phyloP scores from a whole-genome alignment of 2,329 filamentous ascomycete species.

The Setomelanomma holmii region DNA sequence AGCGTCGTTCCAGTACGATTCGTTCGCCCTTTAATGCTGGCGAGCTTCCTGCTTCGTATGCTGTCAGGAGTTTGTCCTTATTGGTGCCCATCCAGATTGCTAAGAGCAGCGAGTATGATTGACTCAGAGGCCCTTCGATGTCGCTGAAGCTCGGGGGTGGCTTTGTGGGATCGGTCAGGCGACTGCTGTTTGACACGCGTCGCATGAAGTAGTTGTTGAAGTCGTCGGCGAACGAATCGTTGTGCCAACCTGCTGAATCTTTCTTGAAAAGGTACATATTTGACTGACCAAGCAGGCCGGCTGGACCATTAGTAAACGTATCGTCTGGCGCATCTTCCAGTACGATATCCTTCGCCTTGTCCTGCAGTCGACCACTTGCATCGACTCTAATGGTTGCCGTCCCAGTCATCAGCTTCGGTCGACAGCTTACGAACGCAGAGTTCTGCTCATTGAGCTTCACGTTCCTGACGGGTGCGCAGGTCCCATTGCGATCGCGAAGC shows the following conservation, averaged over 20 bases:
- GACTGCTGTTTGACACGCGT: conserved; percentile 31
- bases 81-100: conserved; percentile 56
- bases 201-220: conserved; percentile 59
- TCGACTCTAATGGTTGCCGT: conserved; percentile 47
- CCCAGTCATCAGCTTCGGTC: conserved; percentile 39
- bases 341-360: neutral
- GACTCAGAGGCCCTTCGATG: conserved; percentile 25
- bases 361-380: conserved; percentile 35
- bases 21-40: conserved; percentile 15
- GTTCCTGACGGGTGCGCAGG: conserved; percentile 10
- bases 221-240: conserved; percentile 53
- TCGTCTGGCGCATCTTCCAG: neutral
- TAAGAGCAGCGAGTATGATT: conserved; percentile 50
- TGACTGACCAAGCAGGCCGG: conserved; percentile 33
- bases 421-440: conserved; percentile 47
- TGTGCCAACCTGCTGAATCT: too few species aligned
- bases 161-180: conserved; percentile 46
- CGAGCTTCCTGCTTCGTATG: neutral
- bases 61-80: conserved; percentile 47
- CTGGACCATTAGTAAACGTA: conserved; percentile 31
- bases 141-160: conserved; percentile 43
- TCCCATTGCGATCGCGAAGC: conserved; percentile 24
- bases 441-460: conserved; percentile 11
- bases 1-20: conserved; percentile 44
- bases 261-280: conserved; percentile 29